Percentiles rank a stretch among this genome's conserved stretches.
phyloP scores from a whole-genome alignment of 805 yeast species.

The Sugiyamaella lignohabitans region DNA sequence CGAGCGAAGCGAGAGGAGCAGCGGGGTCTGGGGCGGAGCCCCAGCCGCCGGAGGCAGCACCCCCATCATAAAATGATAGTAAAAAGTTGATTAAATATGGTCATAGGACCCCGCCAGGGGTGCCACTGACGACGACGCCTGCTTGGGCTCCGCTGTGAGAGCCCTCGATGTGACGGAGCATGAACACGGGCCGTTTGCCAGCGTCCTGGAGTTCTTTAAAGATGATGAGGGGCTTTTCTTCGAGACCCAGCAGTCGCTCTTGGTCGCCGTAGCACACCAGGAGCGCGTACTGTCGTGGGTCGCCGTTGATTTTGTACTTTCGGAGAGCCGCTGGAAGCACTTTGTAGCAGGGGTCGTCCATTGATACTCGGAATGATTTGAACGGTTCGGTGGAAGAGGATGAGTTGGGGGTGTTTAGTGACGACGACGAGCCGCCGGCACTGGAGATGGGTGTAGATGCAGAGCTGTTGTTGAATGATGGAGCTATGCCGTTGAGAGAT shows the following conservation, averaged over 20 bases:
- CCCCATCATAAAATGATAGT: too few relatives aligned
- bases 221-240: constrained; percentile 82
- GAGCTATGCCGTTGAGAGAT: too few relatives aligned
- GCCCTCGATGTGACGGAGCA: constrained; percentile 48
- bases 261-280: constrained; percentile 88
- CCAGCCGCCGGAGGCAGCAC: too few relatives aligned
- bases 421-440: neutral
- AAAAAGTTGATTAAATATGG: too few relatives aligned
- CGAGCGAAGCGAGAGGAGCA: too few relatives aligned
- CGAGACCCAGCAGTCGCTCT: constrained; percentile 73
- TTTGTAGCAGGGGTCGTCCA: constrained; percentile 86
- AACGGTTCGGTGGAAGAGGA: constrained; percentile 51
- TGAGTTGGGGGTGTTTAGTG: neutral
- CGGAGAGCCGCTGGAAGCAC: constrained; percentile 84
- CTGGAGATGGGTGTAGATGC: neutral
- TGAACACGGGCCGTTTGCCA: constrained; percentile 85
- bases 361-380: constrained; percentile 75
- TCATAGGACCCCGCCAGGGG: constrained; percentile 2
- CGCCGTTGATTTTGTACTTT: constrained; percentile 70
- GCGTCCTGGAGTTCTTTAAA: constrained; percentile 79
- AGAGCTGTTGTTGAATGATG: neutral
- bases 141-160: neutral
- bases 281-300: constrained; percentile 82
- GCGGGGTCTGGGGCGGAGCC: too few relatives aligned
- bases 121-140: neutral